Conservation (phyloP, 1,284 basidiomycete species). For the Ceratobasidium sp. region DNA sequence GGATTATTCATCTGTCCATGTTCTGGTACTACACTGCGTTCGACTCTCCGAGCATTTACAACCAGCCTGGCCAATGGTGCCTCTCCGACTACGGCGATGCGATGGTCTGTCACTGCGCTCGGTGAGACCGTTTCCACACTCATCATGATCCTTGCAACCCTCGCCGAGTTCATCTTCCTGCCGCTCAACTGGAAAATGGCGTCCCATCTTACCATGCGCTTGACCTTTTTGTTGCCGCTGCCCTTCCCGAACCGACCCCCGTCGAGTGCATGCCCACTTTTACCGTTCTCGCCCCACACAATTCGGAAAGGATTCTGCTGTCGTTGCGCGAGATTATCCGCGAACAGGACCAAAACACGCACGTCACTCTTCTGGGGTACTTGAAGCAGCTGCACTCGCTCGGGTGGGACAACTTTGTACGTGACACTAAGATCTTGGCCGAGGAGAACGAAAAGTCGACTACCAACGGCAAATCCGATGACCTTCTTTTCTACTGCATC, state of each 20-base stretch:
- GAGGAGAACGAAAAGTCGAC: constrained; percentile 77
- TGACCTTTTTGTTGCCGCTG: constrained; percentile 86
- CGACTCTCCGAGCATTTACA: constrained; percentile 92
- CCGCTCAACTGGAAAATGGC: constrained; percentile 98
- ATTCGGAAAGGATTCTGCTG: constrained; percentile 95
- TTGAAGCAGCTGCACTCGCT: constrained; percentile 98
- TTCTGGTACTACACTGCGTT: constrained; percentile 96
- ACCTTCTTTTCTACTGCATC: constrained; percentile 98
- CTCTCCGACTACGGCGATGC: constrained; percentile 71
- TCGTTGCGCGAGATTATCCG: constrained; percentile 96
- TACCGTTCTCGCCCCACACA: constrained; percentile 95
- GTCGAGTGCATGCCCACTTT: constrained; percentile 98
- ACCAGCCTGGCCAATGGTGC: constrained; percentile 51
- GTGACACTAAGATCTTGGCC: constrained; percentile 98
- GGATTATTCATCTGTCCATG: constrained; percentile 92
- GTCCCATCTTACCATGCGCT: constrained; percentile 88
- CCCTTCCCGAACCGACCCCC: constrained; percentile 88
- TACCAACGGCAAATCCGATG: constrained; percentile 66
- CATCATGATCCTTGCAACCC: constrained; percentile 93
- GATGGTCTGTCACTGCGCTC: constrained; percentile 89
- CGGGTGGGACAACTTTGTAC: constrained; percentile 99
- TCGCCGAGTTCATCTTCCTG: constrained; percentile 95
- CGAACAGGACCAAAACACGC: constrained; percentile 94
- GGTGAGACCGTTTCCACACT: constrained; percentile 90
- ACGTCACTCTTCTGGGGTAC: constrained; percentile 95